These are phyloP conservation scores for Erysimum cheiranthoides DNA, from an alignment of 345 rosid species.

Conservation along the genomic window DNA sequence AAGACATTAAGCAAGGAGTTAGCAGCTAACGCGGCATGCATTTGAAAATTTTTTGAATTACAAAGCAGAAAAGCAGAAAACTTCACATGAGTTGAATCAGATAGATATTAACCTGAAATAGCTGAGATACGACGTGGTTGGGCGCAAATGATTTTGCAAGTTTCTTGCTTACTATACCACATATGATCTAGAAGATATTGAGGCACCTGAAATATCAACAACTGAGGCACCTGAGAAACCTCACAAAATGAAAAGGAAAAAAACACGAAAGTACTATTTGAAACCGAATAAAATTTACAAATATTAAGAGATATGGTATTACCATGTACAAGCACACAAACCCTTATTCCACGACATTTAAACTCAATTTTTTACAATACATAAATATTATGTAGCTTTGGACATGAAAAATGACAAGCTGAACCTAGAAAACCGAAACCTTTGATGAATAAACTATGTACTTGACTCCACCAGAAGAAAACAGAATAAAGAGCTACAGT, in stretches of 20 bases:
- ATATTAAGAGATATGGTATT: not conserved
- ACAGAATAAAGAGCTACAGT: not conserved
- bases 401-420: constrained; percentile 26
- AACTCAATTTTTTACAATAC: not conserved
- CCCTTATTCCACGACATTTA: constrained; percentile 6
- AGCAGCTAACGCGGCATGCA: constrained; percentile 13
- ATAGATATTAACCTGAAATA: constrained; percentile 65
- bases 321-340: constrained; percentile 19
- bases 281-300: constrained; percentile 5
- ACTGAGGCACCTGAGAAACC: constrained; percentile 22
- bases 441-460: constrained; percentile 10
- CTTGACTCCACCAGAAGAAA: constrained; percentile 20
- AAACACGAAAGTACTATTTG: not conserved
- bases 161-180: constrained; percentile 70
- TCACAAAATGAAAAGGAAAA: not conserved
- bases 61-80: constrained; percentile 22
- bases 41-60: not conserved
- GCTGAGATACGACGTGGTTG: constrained; percentile 99
- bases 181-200: constrained; percentile 84
- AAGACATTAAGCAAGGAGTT: constrained; percentile 18
- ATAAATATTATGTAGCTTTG: constrained; percentile 11
- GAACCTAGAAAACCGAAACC: constrained; percentile 6
- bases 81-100: constrained; percentile 26
- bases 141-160: constrained; percentile 91
- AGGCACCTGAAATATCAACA: constrained; percentile 69